Base-by-base conservation (phyloP, 176 grass and related monocot genomes). In the Oryza meyeriana region DNA sequence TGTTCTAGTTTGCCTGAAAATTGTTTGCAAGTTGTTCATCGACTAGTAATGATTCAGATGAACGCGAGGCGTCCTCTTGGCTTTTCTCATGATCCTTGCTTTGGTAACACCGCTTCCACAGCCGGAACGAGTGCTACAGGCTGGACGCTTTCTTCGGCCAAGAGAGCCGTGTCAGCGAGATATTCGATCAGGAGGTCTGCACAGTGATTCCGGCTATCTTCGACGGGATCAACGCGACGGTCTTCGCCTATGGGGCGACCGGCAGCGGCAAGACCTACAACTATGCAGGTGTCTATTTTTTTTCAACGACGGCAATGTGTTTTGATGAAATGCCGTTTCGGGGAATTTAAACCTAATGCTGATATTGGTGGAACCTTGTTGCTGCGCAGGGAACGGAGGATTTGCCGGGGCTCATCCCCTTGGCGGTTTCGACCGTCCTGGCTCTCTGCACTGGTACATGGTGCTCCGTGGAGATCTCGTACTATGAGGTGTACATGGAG, bases 221-320 rank as follows among this genome's bases (percentile, higher is more conserved):
- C 38, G 81, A 89, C 69, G 95, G 90, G 20, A 61, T 79, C 10
- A 95, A 95, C 29, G 85, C 90, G 0, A 95, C 87, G 6, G 76
- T 95, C 18, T 98, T 98, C 59, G 90, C 96, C 66, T 93, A 95
- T 40, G 93, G 96, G 2, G 91, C 93, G 4, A 93, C 91, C 0
- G 96, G 96, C 55, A 93, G 96, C 12, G 96, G 96, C 61, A 98
- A 98, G 76, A 98, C 96, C n/a, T 95, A 90, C 80, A 95, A 95
- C 89, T 0, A 99, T 99, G 93, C 91, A 95, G 88, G 95, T 91
- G 65, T 16, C 27, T 3, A 9, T 5, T 71, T 10, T 67, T 66
- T 45, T 45, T 75, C 36, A 4, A 4, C 69, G 61, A 58, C 35
- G 17, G 3, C 29, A 10, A 5, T 41, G 0, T 74, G 74, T 74